Percentiles rank a stretch among this genome's conserved stretches.
Evolutionary conservation across 805 yeast genomes (phyloP).

Genomic region (Candida sanyiensis): DNA sequence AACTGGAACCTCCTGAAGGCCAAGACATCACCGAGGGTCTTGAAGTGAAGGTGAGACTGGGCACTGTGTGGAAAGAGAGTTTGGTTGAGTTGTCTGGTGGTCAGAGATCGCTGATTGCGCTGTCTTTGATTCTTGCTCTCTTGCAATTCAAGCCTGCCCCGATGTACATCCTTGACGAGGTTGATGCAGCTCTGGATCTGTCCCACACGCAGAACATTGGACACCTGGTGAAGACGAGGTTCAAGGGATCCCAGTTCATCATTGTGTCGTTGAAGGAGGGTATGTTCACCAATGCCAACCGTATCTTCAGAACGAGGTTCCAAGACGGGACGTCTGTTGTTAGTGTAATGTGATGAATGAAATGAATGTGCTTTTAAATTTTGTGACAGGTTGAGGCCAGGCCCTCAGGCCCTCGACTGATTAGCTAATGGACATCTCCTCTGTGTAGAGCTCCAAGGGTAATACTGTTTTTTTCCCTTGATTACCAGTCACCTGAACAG

Average conservation of each 20-base stretch:
- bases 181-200: constrained; percentile 95
- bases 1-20: constrained; percentile 75
- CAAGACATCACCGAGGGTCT: constrained; percentile 84
- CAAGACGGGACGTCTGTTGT: constrained; percentile 97
- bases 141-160: constrained; percentile 97
- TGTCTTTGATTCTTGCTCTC: constrained; percentile 86
- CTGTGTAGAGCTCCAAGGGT: too few species aligned
- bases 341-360: constrained; percentile 47
- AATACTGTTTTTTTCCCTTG: too few species aligned
- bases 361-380: not conserved
- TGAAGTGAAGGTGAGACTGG: constrained; percentile 84
- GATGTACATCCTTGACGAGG: constrained; percentile 95
- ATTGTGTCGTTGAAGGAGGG: constrained; percentile 97
- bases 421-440: too few species aligned
- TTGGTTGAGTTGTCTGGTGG: constrained; percentile 96
- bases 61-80: constrained; percentile 93
- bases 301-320: constrained; percentile 87
- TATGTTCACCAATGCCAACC: constrained; percentile 95
- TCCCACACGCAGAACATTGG: constrained; percentile 98
- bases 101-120: constrained; percentile 88
- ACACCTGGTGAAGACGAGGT: constrained; percentile 88
- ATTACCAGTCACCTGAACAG: too few species aligned
- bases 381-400: too few species aligned
- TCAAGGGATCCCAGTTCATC: constrained; percentile 93
- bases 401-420: too few species aligned